Evolutionary conservation across 257 asterid genomes (phyloP), one percentile per base, ranked within the genome.

Genomic region (Leonotis leonurus): DNA sequence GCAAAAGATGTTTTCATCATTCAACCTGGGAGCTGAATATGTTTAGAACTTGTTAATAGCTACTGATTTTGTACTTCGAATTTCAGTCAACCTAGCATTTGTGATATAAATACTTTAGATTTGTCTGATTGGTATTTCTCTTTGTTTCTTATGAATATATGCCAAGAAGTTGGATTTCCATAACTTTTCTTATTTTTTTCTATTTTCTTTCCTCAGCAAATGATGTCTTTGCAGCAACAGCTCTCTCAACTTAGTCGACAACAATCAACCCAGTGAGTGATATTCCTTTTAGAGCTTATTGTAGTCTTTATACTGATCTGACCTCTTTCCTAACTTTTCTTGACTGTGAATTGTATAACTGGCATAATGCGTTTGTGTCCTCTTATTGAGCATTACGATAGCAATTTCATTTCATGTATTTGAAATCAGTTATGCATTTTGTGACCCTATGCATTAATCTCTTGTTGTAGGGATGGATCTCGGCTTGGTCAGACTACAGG

Each of bases 191-290:
- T 16, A 35, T 13, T 58, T 16, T 8, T 30, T 20, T 62, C 24
- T 25, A 14, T 46, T 24, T 53, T 29, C 41, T 53, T 27, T 12
- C 65, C 8, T 12, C 81, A 81, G 87, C 84, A 78, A 81, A 78
- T 81, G 81, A 75, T 70, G 74, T 65, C 60, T 67, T 51, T 81
- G 67, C 81, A 64, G 71, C 84, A 70, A 45, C 83, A 78, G 53
- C 76, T 77, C 22, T 65, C 76, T 55, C 84, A 81, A 63, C 81
- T 81, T 62, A 51, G 49, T 72, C 70, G 67, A 35, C 87, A 67
- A 48, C 76, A 66, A 26, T 20, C 83, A 35, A 52, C 71, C 62
- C 51, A 37, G 87, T 81, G 71, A 81, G 87, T 81, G 45, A 10
- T 35, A 60, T 10, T 35, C 29, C 63, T 22, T 37, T 21, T 62